phyloP scores from a whole-genome alignment of 306 rosid species.

The Gillenia trifoliata region DNA sequence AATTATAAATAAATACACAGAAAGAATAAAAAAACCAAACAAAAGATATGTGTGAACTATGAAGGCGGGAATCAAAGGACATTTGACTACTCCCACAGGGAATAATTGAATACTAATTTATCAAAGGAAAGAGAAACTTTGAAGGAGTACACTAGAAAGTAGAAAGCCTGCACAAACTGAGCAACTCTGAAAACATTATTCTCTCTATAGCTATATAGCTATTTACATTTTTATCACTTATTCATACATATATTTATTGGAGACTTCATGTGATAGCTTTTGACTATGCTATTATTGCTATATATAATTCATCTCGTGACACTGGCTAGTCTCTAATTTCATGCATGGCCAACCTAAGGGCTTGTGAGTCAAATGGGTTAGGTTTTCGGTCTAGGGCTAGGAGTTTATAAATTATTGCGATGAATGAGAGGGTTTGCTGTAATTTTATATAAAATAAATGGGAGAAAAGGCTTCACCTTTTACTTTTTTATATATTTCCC shows the following conservation, averaged over 20 bases:
- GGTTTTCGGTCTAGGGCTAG: constrained; percentile 1
- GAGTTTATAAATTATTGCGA: not conserved
- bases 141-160: constrained; percentile 38
- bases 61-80: constrained; percentile 48
- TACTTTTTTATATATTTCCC: not conserved
- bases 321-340: not conserved
- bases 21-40: not conserved
- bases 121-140: constrained; percentile 34
- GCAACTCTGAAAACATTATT: constrained; percentile 16
- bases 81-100: constrained; percentile 36
- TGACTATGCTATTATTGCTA: not conserved
- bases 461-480: not conserved
- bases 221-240: not conserved
- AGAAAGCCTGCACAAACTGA: constrained; percentile 30
- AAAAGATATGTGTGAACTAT: constrained; percentile 23
- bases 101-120: constrained; percentile 44
- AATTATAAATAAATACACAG: not conserved
- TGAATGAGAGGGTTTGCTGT: not conserved
- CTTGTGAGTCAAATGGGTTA: constrained; percentile 5
- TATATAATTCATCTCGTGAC: not conserved
- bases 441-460: not conserved
- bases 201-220: not conserved
- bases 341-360: not conserved
- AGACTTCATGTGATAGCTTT: not conserved
- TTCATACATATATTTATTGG: not conserved